Conservation (phyloP, 371 early-diverging fungal genomes). For the Chytridiales sp. region DNA sequence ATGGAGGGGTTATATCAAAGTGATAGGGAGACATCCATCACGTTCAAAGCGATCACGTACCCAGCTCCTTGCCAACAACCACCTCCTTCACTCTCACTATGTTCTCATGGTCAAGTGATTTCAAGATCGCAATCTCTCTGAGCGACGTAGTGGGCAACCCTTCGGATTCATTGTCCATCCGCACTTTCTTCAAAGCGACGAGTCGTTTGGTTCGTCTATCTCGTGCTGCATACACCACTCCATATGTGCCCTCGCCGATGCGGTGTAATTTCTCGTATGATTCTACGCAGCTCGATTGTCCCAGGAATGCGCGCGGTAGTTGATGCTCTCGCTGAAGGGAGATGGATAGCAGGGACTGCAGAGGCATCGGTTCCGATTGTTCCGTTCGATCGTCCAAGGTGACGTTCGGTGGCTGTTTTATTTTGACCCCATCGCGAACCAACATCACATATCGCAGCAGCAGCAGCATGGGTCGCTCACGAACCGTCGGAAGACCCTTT, state of each 20-base stretch:
- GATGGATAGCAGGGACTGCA: too few species aligned
- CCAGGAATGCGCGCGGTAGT: too few species aligned
- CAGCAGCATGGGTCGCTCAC: too few species aligned
- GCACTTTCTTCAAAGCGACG: constrained; percentile 96
- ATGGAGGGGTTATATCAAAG: too few species aligned
- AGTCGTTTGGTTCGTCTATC: constrained; percentile 40
- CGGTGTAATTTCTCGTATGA: constrained; percentile 78
- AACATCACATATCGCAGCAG: too few species aligned
- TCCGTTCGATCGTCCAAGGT: too few species aligned
- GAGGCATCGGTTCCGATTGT: too few species aligned
- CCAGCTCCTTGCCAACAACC: constrained; percentile 49
- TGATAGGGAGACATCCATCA: background rate
- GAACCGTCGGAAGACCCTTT: too few species aligned
- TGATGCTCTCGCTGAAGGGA: too few species aligned
- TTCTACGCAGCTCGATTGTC: too few species aligned
- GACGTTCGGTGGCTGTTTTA: too few species aligned
- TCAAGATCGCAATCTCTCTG: constrained; percentile 97
- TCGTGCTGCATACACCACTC: constrained; percentile 91
- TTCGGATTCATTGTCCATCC: constrained; percentile 95
- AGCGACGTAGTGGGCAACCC: constrained; percentile 96
- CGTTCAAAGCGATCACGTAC: constrained; percentile 6
- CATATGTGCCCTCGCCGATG: constrained; percentile 78
- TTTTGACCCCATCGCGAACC: too few species aligned
- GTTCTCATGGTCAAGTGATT: constrained; percentile 92
- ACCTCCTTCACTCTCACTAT: constrained; percentile 94